Evolutionary conservation across 2,329 filamentous ascomycete species (phyloP), one percentile per base, ranked within the genome.

Genomic region (Dryadomyces quercus-mongolicae): DNA sequence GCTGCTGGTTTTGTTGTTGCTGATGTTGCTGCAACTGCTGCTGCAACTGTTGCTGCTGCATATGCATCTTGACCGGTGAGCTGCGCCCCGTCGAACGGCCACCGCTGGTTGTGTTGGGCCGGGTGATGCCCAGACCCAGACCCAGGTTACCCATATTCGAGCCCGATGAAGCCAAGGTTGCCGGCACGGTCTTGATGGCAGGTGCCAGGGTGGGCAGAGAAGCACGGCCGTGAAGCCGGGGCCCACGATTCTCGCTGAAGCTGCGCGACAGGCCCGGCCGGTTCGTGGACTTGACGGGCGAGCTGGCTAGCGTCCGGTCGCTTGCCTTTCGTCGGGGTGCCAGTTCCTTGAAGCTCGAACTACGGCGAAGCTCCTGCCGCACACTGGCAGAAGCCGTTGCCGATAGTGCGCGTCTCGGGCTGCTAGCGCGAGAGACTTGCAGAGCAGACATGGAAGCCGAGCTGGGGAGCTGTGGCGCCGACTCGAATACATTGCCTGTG

Each of bases 211-310:
- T 67, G 1, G 76, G 74, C 36, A 78, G 62, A 43, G 73, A 61
- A 5, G 65, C 58, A 49, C 72, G 71, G 25, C 67, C 67, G 3
- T 64, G 59, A 4, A 69, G 62, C 55, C 71, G 75, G 59, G 73
- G 75, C 7, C 71, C 73, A 42, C 74, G 69, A 46, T 67, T 77
- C 56, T 82, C 78, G 58, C 77, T 80, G 54, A 74, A 68, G 59
- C 78, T 81, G 34, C 78, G 72, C 21, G 74, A 73, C 43, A 84
- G 67, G 2, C 71, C 77, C 2, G 74, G 74, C 0, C 76, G 67
- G 49, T 63, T 66, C 5, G 68, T 65, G 25, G 74, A 63, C 60
- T 80, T 82, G 40, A 74, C 66, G 0, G 80, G 78, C 5, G 80
- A 81, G 18, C 16, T 40, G 10, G 36, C 36, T 12, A 40, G 36